phyloP scores from a whole-genome alignment of 1,139 yeast species.

The Yamadazyma triangularis region DNA sequence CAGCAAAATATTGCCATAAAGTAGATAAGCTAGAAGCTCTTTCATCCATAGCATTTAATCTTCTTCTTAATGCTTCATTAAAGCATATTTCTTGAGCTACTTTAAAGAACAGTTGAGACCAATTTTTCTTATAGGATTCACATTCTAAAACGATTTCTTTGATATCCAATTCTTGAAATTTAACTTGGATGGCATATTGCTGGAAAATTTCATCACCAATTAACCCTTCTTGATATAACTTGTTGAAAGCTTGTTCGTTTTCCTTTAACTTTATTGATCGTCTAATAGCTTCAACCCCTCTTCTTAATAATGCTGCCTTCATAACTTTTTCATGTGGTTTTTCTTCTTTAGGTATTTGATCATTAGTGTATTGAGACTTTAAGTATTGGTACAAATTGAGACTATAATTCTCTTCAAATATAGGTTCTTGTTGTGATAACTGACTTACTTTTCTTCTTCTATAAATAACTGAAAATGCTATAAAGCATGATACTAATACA shows the following conservation, averaged over 20 bases:
- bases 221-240: slow-evolving; percentile 80
- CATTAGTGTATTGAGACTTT: slow-evolving; percentile 40
- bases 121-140: slow-evolving; percentile 66
- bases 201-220: slow-evolving; percentile 87
- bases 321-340: slow-evolving; percentile 77
- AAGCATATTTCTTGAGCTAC: slow-evolving; percentile 87
- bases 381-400: slow-evolving; percentile 61
- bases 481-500: slow-evolving; percentile 64
- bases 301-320: slow-evolving; percentile 76
- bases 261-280: slow-evolving; percentile 70
- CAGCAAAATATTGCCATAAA: slow-evolving; percentile 46
- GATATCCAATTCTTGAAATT: slow-evolving; percentile 76
- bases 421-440: slow-evolving; percentile 57
- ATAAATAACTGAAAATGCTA: slow-evolving; percentile 69
- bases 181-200: slow-evolving; percentile 72
- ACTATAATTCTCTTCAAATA: slow-evolving; percentile 66
- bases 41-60: slow-evolving; percentile 60
- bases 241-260: slow-evolving; percentile 59
- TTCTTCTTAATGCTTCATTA: slow-evolving; percentile 84
- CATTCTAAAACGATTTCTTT: slow-evolving; percentile 78
- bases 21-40: slow-evolving; percentile 45
- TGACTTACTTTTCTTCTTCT: slow-evolving; percentile 55
- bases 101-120: slow-evolving; percentile 75
- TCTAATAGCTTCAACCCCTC: slow-evolving; percentile 71
- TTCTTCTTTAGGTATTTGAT: slow-evolving; percentile 32